Evolutionary conservation across 306 rosid genomes (phyloP), one percentile per base, ranked within the genome.

Genomic region (Cucurbita maxima): DNA sequence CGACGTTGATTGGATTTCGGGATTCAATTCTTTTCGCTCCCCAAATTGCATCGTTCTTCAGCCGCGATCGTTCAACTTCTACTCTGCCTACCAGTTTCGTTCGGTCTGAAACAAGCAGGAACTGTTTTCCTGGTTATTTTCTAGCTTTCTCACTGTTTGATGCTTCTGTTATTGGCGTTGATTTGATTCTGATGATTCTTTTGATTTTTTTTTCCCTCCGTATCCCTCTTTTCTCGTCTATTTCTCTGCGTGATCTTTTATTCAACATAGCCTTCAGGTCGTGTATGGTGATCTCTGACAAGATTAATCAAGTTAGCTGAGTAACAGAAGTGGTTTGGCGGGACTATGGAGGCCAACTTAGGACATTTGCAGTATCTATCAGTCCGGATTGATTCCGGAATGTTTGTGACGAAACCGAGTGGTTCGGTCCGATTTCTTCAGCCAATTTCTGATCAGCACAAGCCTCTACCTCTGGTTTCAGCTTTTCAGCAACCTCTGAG

Each of bases 301-400:
- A 63, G 48, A 10, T 19, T 43, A 64, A 64, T 43, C 7, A 53
- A 18, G 53, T 12, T 69, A 14, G 58, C 44, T 48, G 43, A 30
- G 74, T 30, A 30, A 14, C 44, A 0, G 74, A 15, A 58, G 41
- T 25, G 14, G 4, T 77, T 36, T 52, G 66, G 19, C 15, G 72
- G 52, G 57, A 61, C 56, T 12, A 89, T 94, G 99, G 95, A 87
- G 79, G 90, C 83, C 0, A 83, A 75, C 75, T 79, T 84, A 61
- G 80, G 80, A 0, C 85, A 82, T 48, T 56, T 74, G 74, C 56
- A 85, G 67, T 82, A 78, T 37, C 74, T 85, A 34, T 76, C 90
- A 12, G 69, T 81, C 75, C 63, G 84, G 81, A 80, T 81, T 60
- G 83, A 79, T 60, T 77, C 83, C 6, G 89, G 82, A 48, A 81